phyloP scores from a whole-genome alignment of 1,284 basidiomycete genomes.

The Exobasidium cylindrosporum region DNA sequence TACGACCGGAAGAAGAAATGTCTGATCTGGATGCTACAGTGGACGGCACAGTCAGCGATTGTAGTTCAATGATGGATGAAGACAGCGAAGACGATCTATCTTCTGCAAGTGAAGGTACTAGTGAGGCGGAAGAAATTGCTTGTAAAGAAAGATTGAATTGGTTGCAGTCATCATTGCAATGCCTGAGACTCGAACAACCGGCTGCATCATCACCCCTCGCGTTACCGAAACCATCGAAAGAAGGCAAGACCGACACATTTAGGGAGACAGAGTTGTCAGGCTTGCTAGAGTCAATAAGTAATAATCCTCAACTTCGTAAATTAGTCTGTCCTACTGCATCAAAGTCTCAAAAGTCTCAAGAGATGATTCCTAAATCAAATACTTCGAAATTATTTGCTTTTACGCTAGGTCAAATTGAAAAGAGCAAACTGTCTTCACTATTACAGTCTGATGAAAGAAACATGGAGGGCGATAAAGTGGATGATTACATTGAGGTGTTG shows the following conservation, averaged over 20 bases:
- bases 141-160: background rate
- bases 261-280: background rate
- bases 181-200: background rate
- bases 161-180: background rate
- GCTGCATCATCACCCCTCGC: no score
- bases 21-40: conserved; percentile 13
- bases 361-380: background rate
- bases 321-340: background rate
- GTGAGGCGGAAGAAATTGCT: background rate
- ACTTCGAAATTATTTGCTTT: background rate
- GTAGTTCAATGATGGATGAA: conserved; percentile 9
- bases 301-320: background rate
- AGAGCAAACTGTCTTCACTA: background rate
- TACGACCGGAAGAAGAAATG: conserved; percentile 6
- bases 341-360: background rate
- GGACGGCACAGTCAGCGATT: conserved; percentile 13
- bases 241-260: background rate
- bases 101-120: background rate
- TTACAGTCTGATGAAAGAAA: background rate
- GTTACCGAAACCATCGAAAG: no score
- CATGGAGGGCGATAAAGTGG: background rate
- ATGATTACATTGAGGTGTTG: conserved; percentile 20
- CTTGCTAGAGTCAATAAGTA: background rate
- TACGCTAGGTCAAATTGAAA: background rate
- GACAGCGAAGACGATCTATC: conserved; percentile 15